Conservation (phyloP, 208 protist genomes). For the Leishmania major region DNA sequence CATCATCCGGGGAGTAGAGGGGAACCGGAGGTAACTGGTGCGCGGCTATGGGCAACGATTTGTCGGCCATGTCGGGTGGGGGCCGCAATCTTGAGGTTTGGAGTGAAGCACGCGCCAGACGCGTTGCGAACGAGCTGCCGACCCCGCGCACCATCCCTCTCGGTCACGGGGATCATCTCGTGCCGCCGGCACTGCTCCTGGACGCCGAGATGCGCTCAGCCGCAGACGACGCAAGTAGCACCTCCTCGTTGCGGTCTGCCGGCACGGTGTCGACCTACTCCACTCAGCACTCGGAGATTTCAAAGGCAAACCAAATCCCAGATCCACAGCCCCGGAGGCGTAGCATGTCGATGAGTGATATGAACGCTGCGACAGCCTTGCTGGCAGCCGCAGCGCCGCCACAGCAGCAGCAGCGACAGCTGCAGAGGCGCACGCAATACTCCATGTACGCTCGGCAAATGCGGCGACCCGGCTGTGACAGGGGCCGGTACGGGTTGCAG, state of each 20-base stretch:
- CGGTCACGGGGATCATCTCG: not conserved
- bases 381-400: not conserved
- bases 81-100: conserved; percentile 1
- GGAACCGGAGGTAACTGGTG: not conserved
- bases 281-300: not conserved
- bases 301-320: not conserved
- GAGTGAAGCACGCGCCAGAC: not conserved
- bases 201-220: not conserved
- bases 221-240: not conserved
- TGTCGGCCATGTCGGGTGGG: not conserved
- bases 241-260: not conserved
- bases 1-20: not conserved
- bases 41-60: conserved; percentile 1
- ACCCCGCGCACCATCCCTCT: not conserved
- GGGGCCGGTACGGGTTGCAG: not conserved
- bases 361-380: not conserved
- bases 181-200: not conserved
- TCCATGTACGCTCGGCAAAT: conserved; percentile 26
- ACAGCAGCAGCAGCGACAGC: not conserved
- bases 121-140: not conserved
- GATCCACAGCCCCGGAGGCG: no score
- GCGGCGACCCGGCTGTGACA: not conserved
- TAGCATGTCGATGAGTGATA: not conserved
- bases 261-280: conserved; percentile 1
- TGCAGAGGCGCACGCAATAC: conserved; percentile 29